These are phyloP conservation scores for Epichloe gansuensis DNA, from an alignment of 2,329 filamentous ascomycete genomes.

Conservation along the genomic window DNA sequence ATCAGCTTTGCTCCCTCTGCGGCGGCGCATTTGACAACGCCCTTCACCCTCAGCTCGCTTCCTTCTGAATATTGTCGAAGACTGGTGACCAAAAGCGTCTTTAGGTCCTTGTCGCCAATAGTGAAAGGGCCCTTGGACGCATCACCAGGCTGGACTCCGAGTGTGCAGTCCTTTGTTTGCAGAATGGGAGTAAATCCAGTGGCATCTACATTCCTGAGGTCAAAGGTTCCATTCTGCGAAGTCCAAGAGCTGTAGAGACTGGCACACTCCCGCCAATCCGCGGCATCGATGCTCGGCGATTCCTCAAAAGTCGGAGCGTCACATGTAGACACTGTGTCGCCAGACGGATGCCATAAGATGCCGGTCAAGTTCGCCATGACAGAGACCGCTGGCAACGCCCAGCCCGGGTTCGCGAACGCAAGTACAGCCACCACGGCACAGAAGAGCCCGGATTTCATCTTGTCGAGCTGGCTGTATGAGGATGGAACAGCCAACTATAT, in stretches of 20 bases:
- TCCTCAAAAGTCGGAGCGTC: conserved; percentile 14
- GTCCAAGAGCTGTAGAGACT: conserved; percentile 19
- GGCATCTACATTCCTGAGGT: conserved; percentile 10
- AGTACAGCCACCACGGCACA: not conserved
- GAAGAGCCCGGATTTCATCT: not conserved
- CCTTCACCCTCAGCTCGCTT: conserved; percentile 11
- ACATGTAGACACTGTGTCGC: conserved; percentile 14
- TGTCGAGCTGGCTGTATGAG: not conserved
- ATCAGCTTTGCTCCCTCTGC: conserved; percentile 8
- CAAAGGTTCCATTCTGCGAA: conserved; percentile 19
- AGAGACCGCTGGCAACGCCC: not conserved
- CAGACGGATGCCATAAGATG: conserved; percentile 15
- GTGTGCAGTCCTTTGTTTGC: conserved; percentile 14
- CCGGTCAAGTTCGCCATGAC: conserved; percentile 8
- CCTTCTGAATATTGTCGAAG: conserved; percentile 11
- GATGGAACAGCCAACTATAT: not conserved
- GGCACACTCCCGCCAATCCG: conserved; percentile 20
- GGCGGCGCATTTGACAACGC: conserved; percentile 11
- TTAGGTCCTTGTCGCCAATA: conserved; percentile 15
- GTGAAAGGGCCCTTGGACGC: conserved; percentile 10
- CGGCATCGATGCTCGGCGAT: conserved; percentile 12
- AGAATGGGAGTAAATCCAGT: conserved; percentile 13
- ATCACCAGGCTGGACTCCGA: conserved; percentile 14
- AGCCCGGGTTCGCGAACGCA: not conserved
- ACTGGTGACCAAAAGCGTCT: conserved; percentile 11